Base-by-base conservation (phyloP, 2,329 filamentous ascomycete genomes). In the Fusarium brachygibbosum region DNA sequence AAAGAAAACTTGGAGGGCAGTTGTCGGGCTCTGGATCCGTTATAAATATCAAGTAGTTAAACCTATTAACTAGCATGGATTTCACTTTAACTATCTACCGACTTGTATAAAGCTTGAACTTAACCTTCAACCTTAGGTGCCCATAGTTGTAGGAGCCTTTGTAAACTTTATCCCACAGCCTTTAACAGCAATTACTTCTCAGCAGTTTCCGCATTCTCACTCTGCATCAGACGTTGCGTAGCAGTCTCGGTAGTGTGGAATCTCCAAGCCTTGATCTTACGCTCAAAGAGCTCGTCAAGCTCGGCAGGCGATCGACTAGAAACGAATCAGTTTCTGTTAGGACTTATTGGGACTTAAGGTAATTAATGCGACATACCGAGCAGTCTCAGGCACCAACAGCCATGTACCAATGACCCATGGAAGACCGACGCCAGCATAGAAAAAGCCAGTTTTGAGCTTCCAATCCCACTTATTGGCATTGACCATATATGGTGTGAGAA, bases 401-500 rank as follows among this genome's bases (percentile, higher is more conserved):
- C 73, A 77, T 45, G 72, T 72, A 52, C 72, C 74, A 4, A 74
- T 50, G 12, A 71, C 48, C 60, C 73, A 77, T 2, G 72, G 63
- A 0, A 70, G 28, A n/a, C 75, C 71, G 28, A 75, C 52, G 17
- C 62, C 74, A 19, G 68, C 74, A 48, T 76, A 79, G 28, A 79
- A 73, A 52, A 75, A 78, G 10, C 73, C 76, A 1, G 76, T 73
- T 38, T 77, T 79, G 28, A 75, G 73, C 0, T 73, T 75, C 76
- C 76, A 79, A 41, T 76, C 69, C 58, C 75, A 77, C 38, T 76
- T 66, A 16, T 75, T 71, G 2, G 63, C 62, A 29, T 79, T 78
- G 7, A 79, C 57, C 75, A 79, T 78, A 52, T 76, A 78, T 0
- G 77, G 77, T 6, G 71, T 75, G 6, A 77, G 63, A 14, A 77